Base-by-base conservation (phyloP, 1,139 yeast species). In the Torulaspora pretoriensis region DNA sequence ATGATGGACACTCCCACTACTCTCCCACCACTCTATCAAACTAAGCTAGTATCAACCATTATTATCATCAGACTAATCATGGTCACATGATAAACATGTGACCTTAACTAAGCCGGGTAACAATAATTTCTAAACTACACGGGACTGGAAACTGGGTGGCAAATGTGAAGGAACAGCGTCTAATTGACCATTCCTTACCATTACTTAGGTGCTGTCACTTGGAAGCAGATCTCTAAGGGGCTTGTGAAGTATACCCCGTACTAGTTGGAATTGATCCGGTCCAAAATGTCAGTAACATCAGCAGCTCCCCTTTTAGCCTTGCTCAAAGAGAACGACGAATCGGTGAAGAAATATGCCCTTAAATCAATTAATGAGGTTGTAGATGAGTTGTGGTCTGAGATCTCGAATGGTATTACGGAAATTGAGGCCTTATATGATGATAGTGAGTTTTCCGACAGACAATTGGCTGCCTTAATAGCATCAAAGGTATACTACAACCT, bases 371-470 rank as follows among this genome's bases (percentile, higher is more conserved):
- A 89, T 63, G 78, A 73, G 30, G 78, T 85, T 46, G 96, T 89
- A 46, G 96, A 89, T 69, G 90, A 87, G 66, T 75, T 88, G 54
- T 92, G 99, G 99, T 90, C 97, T 2, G 98, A 92, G 71, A 86
- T 94, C 49, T 96, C 98, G 50, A 94, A 92, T 68, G 82, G 78
- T 62, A 79, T 92, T 54, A 73, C 87, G 37, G 92, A 85, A 50
- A 73, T 88, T 61, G 98, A 92, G 70, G 96, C 88, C 53, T 73
- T 92, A 44, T 89, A 84, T 61, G 98, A 92, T 68, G 96, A 92
- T 65, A 75, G 77, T 47, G 68, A 75, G 12, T 92, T 90, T 65
- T 79, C 82, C 40, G 80, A 83, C 50, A 79, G 95, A 56, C 71
- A 79, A 45, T 74, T 92, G 61, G 98, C 97, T 2, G 98, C 98